These are phyloP conservation scores for Wickerhamomyces mucosus DNA, from an alignment of 805 yeast genomes.

Conservation along the genomic window DNA sequence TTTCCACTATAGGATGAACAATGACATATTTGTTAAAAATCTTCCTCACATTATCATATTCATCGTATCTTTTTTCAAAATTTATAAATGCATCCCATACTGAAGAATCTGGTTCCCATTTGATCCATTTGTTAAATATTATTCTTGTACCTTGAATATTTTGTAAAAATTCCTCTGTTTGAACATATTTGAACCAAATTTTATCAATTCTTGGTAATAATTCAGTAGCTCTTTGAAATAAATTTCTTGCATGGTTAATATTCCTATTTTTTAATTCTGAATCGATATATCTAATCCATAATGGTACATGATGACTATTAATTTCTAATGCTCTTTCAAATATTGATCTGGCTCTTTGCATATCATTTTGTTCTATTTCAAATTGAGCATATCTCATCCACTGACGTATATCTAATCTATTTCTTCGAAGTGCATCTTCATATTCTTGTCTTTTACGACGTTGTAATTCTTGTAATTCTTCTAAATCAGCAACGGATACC, in stretches of 20 bases:
- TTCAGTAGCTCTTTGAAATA: constrained; percentile 69
- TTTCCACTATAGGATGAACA: constrained; percentile 39
- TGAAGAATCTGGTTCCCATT: constrained; percentile 56
- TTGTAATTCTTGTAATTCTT: constrained; percentile 71
- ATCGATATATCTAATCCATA: constrained; percentile 82
- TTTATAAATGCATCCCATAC: constrained; percentile 73
- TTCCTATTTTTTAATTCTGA: constrained; percentile 63
- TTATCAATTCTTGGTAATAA: constrained; percentile 73
- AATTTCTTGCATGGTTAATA: constrained; percentile 81
- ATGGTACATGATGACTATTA: constrained; percentile 62
- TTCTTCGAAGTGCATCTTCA: constrained; percentile 81
- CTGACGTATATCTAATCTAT: constrained; percentile 71
- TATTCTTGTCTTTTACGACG: constrained; percentile 69
- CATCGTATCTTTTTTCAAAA: constrained; percentile 62
- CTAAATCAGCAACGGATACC: constrained; percentile 58
- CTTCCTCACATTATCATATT: constrained; percentile 44
- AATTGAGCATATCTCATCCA: constrained; percentile 90
- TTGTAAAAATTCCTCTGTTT: constrained; percentile 71
- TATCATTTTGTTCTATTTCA: constrained; percentile 75
- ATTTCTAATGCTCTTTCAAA: constrained; percentile 82
- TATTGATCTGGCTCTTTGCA: constrained; percentile 71
- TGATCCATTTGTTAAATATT: constrained; percentile 72
- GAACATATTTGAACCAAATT: constrained; percentile 77
- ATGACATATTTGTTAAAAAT: constrained; percentile 49
- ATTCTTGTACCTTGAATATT: constrained; percentile 51